These are phyloP conservation scores for Phaeosphaeria sp. DNA, from an alignment of 2,329 filamentous ascomycete species.

Conservation along the genomic window DNA sequence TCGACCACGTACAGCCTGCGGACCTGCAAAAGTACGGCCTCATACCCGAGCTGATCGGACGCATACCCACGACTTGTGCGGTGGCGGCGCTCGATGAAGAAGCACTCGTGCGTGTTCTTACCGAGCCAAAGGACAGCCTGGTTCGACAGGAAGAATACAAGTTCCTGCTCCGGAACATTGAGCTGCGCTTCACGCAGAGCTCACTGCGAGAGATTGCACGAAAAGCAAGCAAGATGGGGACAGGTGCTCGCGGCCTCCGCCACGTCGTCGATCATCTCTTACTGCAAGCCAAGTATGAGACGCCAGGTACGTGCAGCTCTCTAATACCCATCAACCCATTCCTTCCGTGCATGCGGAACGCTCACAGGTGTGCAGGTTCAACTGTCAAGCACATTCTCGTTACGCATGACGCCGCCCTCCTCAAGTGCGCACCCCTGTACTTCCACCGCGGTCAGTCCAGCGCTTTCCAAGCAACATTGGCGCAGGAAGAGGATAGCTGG, in stretches of 20 bases:
- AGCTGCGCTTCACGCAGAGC: conserved; percentile 80
- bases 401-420: conserved; percentile 53
- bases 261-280: conserved; percentile 58
- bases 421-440: conserved; percentile 51
- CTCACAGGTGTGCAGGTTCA: conserved; percentile 38
- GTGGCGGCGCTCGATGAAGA: conserved; percentile 75
- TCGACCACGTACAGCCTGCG: conserved; percentile 76
- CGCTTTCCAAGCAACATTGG: conserved; percentile 48
- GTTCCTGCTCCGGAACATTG: conserved; percentile 78
- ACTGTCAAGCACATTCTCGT: conserved; percentile 55
- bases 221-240: conserved; percentile 71
- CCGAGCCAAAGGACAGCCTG: conserved; percentile 88
- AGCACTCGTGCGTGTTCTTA: conserved; percentile 83
- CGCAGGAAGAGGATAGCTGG: conserved; percentile 55
- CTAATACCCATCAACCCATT: background rate
- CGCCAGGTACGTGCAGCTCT: conserved; percentile 45
- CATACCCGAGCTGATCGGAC: conserved; percentile 95
- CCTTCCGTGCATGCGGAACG: background rate
- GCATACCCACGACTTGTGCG: conserved; percentile 87
- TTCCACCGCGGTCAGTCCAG: conserved; percentile 52
- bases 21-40: conserved; percentile 87
- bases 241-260: conserved; percentile 65
- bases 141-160: conserved; percentile 88
- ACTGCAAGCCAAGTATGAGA: conserved; percentile 55
- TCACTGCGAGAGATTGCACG: conserved; percentile 83